Evolutionary conservation across 2,329 filamentous ascomycete genomes (phyloP), one percentile per base, ranked within the genome.

Genomic region (Emergomyces pasteurianus): DNA sequence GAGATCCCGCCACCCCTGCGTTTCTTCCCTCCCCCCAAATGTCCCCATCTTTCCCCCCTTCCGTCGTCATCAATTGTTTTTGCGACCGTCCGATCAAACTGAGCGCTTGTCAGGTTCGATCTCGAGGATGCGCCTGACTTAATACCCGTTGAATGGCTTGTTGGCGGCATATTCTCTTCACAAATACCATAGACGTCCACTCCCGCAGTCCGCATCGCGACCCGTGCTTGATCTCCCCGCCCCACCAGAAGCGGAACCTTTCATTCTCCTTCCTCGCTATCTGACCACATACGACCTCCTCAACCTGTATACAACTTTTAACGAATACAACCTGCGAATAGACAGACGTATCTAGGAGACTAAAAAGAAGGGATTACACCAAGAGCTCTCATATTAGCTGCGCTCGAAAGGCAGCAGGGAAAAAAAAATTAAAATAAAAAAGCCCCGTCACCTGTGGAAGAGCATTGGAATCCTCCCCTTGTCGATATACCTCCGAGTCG

Each of bases 11-110:
- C 42, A 36, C 26, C 57, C 54, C n/a, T 5, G 28, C 31, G 4
- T 21, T 54, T 40, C n/a, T 26, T 26, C 34, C 14, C 14, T 26
- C 36, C 2, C n/a, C 52, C 49, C 26, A 54, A 40, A 54, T 54
- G 52, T n/a, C 34, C 40, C 23, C 40, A 18, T 47, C 55, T 9
- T n/a, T 28, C 34, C 34, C 34, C 34, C 34, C 55, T 28, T 31
- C 55, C 40, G 12, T 47, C 55, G 38, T 31, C 55, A 58, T 38
- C 55, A 47, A 58, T 58, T 58, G 55, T 43, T 36, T 34, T n/a
- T 58, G 38, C 55, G 38, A 31, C 42, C 55, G 40, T 34, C 14
- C 28, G 23, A 43, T 46, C 38, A 18, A n/a, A 5, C 40, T 49
- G 31, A 23, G 42, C 42, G 26, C 43, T n/a, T 40, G 46, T 50